Evolutionary conservation across 805 yeast genomes (phyloP).

Genomic region (Teunomyces lycoperdinae): DNA sequence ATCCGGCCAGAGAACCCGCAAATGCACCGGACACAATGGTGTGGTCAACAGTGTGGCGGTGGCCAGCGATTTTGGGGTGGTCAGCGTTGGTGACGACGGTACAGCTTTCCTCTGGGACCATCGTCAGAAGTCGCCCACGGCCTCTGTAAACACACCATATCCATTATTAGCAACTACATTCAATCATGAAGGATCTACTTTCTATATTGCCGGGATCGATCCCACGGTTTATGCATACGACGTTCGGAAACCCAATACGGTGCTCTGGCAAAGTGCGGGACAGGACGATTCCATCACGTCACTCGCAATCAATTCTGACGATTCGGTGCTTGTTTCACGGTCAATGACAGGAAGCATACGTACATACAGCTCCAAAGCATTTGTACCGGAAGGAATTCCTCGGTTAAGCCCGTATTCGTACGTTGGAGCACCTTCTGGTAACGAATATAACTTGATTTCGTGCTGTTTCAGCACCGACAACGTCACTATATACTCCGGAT

Average conservation of each 20-base stretch:
- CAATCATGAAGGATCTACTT: slow-evolving; percentile 35
- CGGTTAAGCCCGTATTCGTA: slow-evolving; percentile 47
- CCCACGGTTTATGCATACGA: slow-evolving; percentile 63
- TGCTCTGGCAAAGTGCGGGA: slow-evolving; percentile 45
- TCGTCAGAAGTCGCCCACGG: slow-evolving; percentile 46
- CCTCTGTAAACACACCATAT: slow-evolving; percentile 43
- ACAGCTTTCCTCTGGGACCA: slow-evolving; percentile 60
- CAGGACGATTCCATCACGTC: slow-evolving; percentile 57
- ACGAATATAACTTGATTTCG: slow-evolving; percentile 51
- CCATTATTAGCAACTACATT: slow-evolving; percentile 54
- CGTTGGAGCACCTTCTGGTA: slow-evolving; percentile 56
- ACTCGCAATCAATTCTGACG: slow-evolving; percentile 46
- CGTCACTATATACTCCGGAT: slow-evolving; percentile 51
- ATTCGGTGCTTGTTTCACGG: slow-evolving; percentile 46
- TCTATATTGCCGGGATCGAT: slow-evolving; percentile 68
- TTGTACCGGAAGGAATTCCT: slow-evolving; percentile 36
- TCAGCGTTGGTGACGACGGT: slow-evolving; percentile 69
- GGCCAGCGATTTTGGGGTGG: slow-evolving; percentile 26
- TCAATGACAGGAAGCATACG: slow-evolving; percentile 57
- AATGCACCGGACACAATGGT: slow-evolving; percentile 48
- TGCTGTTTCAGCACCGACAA: slow-evolving; percentile 45
- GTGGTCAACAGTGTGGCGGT: slow-evolving; percentile 56
- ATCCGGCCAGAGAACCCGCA: slow-evolving; percentile 54
- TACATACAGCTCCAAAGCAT: slow-evolving; percentile 52
- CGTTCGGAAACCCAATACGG: slow-evolving; percentile 37